phyloP scores from a whole-genome alignment of 164 flowering plant species.

The Umbilicus rupestris region DNA sequence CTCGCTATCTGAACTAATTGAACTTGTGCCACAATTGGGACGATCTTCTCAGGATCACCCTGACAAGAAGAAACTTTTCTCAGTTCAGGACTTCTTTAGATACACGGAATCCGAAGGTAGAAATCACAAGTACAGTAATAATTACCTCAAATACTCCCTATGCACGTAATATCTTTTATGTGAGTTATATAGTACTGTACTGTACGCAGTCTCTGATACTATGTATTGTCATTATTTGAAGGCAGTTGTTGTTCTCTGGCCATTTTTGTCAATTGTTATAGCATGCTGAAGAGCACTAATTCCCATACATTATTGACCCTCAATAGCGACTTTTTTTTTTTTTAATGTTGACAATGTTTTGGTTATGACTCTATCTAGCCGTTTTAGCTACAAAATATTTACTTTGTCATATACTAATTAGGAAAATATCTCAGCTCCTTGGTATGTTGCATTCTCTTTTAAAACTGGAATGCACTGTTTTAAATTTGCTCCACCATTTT shows the following conservation, averaged over 20 bases:
- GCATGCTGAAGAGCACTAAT: not conserved
- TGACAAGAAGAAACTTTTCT: slow-evolving; percentile 90
- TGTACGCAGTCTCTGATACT: not conserved
- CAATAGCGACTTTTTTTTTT: not conserved
- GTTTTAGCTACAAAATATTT: not conserved
- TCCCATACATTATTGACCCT: not conserved
- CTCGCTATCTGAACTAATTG: slow-evolving; percentile 75
- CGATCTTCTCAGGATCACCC: slow-evolving; percentile 67
- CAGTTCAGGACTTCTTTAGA: slow-evolving; percentile 95
- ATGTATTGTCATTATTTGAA: not conserved
- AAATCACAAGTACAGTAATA: not conserved
- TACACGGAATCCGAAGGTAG: slow-evolving; percentile 97
- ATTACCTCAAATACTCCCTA: not conserved
- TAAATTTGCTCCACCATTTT: not conserved
- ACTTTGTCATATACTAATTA: not conserved
- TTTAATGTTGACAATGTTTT: not conserved
- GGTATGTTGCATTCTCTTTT: not conserved
- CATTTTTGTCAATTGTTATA: not conserved
- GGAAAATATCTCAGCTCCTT: not conserved
- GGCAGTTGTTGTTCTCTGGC: not conserved
- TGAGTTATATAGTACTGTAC: not conserved
- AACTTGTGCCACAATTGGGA: slow-evolving; percentile 79
- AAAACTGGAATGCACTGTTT: not conserved
- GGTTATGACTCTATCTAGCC: not conserved
- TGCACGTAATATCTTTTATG: not conserved